phyloP scores from a whole-genome alignment of 2,329 filamentous ascomycete species.

The Diaporthe sp. region DNA sequence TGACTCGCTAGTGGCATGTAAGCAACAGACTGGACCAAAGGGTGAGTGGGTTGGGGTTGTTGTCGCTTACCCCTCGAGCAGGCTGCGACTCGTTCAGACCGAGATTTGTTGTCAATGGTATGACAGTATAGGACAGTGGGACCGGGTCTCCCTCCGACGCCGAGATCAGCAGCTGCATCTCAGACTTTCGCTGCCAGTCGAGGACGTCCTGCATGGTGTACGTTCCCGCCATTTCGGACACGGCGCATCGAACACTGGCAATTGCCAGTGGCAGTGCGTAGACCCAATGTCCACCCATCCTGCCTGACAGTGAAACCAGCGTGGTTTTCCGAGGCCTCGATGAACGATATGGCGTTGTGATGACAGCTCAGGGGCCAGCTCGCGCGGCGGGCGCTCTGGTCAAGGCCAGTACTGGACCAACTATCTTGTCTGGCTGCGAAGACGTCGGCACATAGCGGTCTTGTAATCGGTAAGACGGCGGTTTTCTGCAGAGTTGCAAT shows the following conservation, averaged over 20 bases:
- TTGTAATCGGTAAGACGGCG: background rate
- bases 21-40: conserved; percentile 29
- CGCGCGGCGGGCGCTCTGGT: conserved; percentile 1
- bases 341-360: background rate
- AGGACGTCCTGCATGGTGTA: conserved; percentile 47
- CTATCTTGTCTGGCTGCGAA: background rate
- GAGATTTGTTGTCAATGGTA: conserved; percentile 55
- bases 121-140: conserved; percentile 52
- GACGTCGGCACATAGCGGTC: conserved; percentile 17
- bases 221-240: conserved; percentile 46
- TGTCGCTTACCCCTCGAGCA: conserved; percentile 48
- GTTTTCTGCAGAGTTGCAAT: background rate
- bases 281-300: conserved; percentile 45
- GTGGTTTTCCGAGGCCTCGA: conserved; percentile 47
- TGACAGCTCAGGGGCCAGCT: background rate
- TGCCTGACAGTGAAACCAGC: conserved; percentile 46
- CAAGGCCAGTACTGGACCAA: conserved; percentile 16
- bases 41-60: conserved; percentile 17
- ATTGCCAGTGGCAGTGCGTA: conserved; percentile 45
- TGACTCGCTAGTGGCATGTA: conserved; percentile 50
- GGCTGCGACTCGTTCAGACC: conserved; percentile 54
- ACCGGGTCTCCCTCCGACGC: conserved; percentile 39
- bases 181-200: conserved; percentile 50
- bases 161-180: conserved; percentile 53
- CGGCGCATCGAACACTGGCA: conserved; percentile 45